A percentile compares a stretch with the other conserved stretches of the same genome.
phyloP scores from a whole-genome alignment of 106 monocot species.

The Amphibolis antarctica region DNA sequence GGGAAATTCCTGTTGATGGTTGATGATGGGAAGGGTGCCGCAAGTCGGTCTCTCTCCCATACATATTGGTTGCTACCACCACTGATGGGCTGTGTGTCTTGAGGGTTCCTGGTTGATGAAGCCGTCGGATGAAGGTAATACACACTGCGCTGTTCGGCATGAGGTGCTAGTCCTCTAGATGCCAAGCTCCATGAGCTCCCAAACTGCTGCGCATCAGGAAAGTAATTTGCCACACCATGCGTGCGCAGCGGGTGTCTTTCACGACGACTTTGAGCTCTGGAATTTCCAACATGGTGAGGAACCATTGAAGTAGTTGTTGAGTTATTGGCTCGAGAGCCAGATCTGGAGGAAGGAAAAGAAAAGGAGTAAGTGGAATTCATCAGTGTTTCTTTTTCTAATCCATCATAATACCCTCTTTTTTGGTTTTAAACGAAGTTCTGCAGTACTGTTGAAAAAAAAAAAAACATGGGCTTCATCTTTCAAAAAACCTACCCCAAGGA shows the following conservation, averaged over 20 bases:
- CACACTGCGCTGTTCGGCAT: conserved; percentile 11
- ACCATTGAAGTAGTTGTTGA: conserved; percentile 1
- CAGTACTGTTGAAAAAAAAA: too few species aligned
- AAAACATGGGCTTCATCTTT: not conserved
- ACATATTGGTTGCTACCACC: conserved; percentile 31
- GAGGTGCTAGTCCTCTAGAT: conserved; percentile 8
- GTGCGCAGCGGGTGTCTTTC: conserved; percentile 9
- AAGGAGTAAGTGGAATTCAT: not conserved
- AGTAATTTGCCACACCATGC: not conserved
- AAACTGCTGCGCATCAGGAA: conserved; percentile 9
- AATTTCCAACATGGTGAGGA: conserved; percentile 22
- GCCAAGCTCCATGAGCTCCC: conserved; percentile 8
- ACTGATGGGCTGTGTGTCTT: conserved; percentile 13
- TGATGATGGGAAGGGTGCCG: conserved; percentile 31
- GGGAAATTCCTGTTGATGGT: conserved; percentile 22
- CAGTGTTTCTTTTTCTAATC: too few species aligned
- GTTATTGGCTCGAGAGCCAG: conserved; percentile 5
- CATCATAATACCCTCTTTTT: too few species aligned
- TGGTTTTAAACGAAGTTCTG: too few species aligned
- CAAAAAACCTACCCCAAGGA: not conserved
- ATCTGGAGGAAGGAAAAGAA: not conserved
- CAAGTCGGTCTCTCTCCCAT: conserved; percentile 37
- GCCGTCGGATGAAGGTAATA: conserved; percentile 19
- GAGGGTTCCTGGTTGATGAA: conserved; percentile 12
- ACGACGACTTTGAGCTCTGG: conserved; percentile 12